Percentiles rank a stretch among this genome's conserved stretches.
Conservation (phyloP, 805 yeast species). For the Candida nemodendra region DNA sequence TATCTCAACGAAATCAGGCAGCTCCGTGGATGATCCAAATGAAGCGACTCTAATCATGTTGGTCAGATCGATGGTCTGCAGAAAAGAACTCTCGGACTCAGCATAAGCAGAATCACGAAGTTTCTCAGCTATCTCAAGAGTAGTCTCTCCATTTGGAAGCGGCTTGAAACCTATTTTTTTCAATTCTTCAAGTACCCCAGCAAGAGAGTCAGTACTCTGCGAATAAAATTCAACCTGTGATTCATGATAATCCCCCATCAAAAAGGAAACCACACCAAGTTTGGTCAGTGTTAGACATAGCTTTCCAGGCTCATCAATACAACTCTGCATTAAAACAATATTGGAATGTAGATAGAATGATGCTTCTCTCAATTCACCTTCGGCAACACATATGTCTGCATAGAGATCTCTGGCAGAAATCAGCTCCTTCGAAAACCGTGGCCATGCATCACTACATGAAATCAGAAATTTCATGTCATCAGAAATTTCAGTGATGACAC, state of each 20-base stretch:
- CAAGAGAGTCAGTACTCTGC: background rate
- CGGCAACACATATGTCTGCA: conserved; percentile 26
- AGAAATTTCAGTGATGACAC: conserved; percentile 21
- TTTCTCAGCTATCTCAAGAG: background rate
- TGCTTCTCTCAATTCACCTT: conserved; percentile 23
- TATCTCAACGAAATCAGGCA: conserved; percentile 16
- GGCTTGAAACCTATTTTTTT: conserved; percentile 4
- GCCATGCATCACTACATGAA: conserved; percentile 29
- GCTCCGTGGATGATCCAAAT: conserved; percentile 7
- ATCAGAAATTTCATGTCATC: conserved; percentile 22
- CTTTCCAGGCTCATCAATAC: conserved; percentile 20
- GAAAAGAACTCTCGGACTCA: conserved; percentile 14
- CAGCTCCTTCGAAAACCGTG: conserved; percentile 24
- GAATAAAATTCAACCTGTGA: background rate
- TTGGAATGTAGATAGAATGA: conserved; percentile 11
- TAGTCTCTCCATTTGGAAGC: background rate
- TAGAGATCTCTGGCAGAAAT: conserved; percentile 26
- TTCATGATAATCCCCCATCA: conserved; percentile 11
- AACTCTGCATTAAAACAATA: conserved; percentile 16
- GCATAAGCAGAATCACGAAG: conserved; percentile 6
- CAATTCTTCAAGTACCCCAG: conserved; percentile 6
- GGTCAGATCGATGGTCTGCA: conserved; percentile 14
- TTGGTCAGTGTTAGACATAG: conserved; percentile 17
- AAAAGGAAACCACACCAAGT: conserved; percentile 14
- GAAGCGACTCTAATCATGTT: conserved; percentile 13